Evolutionary conservation across 352 stramenopile species (phyloP).

Genomic region (Globisporangium irregulare): DNA sequence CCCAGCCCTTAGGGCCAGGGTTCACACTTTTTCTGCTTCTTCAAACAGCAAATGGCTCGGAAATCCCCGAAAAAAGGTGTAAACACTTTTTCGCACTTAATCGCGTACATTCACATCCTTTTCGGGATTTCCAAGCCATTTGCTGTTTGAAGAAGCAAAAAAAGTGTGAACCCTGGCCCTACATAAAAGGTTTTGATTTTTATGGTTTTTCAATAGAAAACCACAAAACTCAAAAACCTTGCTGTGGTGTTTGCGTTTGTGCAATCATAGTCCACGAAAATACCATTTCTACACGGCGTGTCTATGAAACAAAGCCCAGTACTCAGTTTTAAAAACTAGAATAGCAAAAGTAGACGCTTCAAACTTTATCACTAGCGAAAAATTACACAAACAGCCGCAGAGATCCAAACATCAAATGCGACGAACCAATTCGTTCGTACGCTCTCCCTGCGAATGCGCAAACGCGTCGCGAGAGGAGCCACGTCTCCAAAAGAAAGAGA

Average conservation of each 20-base stretch:
- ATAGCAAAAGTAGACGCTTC: neutral
- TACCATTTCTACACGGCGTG: neutral
- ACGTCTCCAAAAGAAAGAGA: constrained; percentile 3
- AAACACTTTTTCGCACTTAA: no score
- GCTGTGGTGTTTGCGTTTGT: neutral
- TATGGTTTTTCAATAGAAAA: no score
- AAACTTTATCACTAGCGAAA: neutral
- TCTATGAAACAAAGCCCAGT: neutral
- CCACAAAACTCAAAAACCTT: no score
- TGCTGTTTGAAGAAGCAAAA: no score
- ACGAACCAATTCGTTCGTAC: neutral
- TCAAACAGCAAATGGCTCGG: no score
- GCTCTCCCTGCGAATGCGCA: neutral
- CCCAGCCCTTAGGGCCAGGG: no score
- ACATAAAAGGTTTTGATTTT: no score
- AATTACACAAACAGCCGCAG: neutral
- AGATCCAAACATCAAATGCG: neutral
- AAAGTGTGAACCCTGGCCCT: no score
- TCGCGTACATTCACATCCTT: no score
- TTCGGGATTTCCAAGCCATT: no score
- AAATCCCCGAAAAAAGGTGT: no score
- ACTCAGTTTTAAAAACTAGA: neutral
- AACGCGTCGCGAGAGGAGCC: neutral
- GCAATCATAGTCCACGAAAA: neutral
- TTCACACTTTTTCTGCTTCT: no score